Evolutionary conservation across 148 eudicot species (phyloP).

Genomic region (Fagopyrum esculentum): DNA sequence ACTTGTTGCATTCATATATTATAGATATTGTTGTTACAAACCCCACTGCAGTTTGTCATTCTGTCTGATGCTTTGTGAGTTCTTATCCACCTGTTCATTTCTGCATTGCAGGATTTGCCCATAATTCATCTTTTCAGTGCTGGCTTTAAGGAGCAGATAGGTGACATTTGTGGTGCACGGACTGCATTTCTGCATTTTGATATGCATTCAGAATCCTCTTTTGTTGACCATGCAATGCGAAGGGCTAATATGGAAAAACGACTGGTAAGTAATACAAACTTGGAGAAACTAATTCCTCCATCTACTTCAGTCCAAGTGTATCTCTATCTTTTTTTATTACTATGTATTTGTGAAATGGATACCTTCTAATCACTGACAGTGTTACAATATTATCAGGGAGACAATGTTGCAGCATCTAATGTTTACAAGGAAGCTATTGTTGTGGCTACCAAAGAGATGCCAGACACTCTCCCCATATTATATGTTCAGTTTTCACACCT

Average conservation of each 20-base stretch:
- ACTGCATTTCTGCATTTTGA: conserved; percentile 40
- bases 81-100: conserved; percentile 20
- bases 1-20: not conserved
- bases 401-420: conserved; percentile 44
- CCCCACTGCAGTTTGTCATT: conserved; percentile 9
- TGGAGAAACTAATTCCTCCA: not conserved
- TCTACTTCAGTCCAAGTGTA: not conserved
- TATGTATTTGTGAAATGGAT: not conserved
- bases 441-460: conserved; percentile 41
- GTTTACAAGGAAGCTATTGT: conserved; percentile 63
- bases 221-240: conserved; percentile 38
- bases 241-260: conserved; percentile 79
- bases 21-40: not conserved
- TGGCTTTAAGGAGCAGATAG: conserved; percentile 64
- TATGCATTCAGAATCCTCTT: conserved; percentile 32
- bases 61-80: conserved; percentile 13
- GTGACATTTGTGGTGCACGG: conserved; percentile 52
- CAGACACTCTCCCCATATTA: conserved; percentile 44
- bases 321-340: not conserved
- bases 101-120: conserved; percentile 54
- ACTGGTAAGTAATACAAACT: conserved; percentile 31
- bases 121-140: conserved; percentile 74
- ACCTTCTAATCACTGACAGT: not conserved
- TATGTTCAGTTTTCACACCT: conserved; percentile 60
- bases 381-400: conserved; percentile 48